Base-by-base conservation (phyloP, 768 basidiomycete genomes). In the Gyrodon lividus region DNA sequence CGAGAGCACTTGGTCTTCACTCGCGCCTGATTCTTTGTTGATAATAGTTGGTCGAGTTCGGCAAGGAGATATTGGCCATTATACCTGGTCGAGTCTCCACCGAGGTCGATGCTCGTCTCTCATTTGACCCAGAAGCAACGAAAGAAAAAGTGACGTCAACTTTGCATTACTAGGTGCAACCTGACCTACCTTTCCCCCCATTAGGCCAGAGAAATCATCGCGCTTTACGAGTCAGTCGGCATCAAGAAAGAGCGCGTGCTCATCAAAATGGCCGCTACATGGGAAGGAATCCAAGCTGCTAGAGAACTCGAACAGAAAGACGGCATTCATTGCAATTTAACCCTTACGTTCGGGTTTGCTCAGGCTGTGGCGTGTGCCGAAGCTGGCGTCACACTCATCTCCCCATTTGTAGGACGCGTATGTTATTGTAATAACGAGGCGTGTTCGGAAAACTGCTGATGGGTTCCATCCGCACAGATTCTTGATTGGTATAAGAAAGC, bases 211-310 rank as follows among this genome's bases (percentile, higher is more conserved):
- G 79, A 88, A 63, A 81, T 97, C 63, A 97, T 98, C 61, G 82
- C 83, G 23, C 83, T 98, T 51, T 98, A 98, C 78, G 82, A 93
- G 26, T 89, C 88, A 19, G 70, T 92, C 57, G 95, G 96, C 56
- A 83, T 98, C 73, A 75, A 81, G 63, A 90, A 87, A 74, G 90
- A 96, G 47, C 91, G 95, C 52, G 77, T 98, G 50, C 77, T 98
- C 59, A 96, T 98, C 83, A 98, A 98, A 77, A 96, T 98, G 66
- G 96, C 94, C 9, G 95, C 94, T 17, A 96, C 93, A 20, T 98
- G 91, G 90, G 95, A 98, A 73, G 96, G 96, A 71, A 98, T 98
- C 74, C 94, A 98, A 71, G 95, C 95, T 51, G 95, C 95, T 23
- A 83, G 90, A 55, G 87, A 93, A 68, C 86, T 98, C 57, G 95